Percentiles rank a stretch among this genome's conserved stretches.
Evolutionary conservation across 257 asterid genomes (phyloP).

Genomic region (Solanum arcanum): DNA sequence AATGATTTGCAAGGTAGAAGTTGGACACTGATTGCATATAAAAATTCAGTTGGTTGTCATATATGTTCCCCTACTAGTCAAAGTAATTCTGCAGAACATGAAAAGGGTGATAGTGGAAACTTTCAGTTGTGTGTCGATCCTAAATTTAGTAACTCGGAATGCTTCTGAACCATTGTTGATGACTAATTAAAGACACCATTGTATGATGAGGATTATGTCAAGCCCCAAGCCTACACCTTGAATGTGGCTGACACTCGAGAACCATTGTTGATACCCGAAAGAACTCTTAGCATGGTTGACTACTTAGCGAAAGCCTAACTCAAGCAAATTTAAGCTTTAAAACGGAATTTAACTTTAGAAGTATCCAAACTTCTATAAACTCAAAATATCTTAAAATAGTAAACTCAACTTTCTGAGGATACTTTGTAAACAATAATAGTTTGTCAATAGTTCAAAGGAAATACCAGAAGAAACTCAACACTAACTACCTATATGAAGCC

Average conservation of each 20-base stretch:
- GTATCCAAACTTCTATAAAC: background rate
- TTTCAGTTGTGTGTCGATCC: no score
- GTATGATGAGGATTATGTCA: no score
- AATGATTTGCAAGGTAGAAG: no score
- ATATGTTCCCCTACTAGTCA: no score
- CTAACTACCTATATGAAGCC: background rate
- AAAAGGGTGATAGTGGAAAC: no score
- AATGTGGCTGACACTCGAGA: background rate
- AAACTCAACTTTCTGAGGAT: background rate
- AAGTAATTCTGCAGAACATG: no score
- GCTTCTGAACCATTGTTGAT: no score
- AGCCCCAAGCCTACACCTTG: background rate
- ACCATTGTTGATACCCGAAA: background rate
- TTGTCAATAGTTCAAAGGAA: background rate
- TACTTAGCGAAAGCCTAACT: background rate
- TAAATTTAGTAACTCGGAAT: no score
- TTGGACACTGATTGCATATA: no score
- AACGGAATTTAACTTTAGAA: background rate
- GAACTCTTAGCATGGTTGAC: background rate
- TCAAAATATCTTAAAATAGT: background rate
- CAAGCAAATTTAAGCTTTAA: background rate
- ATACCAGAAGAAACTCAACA: background rate
- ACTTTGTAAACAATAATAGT: no score
- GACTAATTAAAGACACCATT: no score
- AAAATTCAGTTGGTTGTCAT: no score